Percentiles rank a stretch among this genome's conserved stretches.
These are phyloP conservation scores for Cyberlindnera xishuangbannaensis DNA, from an alignment of 805 yeast species.

Conservation along the genomic window DNA sequence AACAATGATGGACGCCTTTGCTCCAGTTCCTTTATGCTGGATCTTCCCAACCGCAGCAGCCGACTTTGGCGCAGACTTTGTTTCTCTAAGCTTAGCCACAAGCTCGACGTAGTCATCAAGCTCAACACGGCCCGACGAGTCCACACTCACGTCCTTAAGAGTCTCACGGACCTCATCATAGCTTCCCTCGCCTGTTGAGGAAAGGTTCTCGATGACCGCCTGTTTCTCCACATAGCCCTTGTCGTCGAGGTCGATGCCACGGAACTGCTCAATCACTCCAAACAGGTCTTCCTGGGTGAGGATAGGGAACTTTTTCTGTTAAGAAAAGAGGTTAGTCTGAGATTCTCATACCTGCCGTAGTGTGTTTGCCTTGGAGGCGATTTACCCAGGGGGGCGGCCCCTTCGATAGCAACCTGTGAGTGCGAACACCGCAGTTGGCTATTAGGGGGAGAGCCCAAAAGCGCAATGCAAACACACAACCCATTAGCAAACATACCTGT, in stretches of 20 bases:
- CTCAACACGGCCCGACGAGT: constrained; percentile 96
- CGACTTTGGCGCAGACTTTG: constrained; percentile 29
- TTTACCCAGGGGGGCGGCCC: too few relatives aligned
- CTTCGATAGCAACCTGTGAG: too few relatives aligned
- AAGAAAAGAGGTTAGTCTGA: constrained; percentile 9
- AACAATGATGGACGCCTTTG: constrained; percentile 72
- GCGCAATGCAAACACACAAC: too few relatives aligned
- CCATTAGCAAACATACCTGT: constrained; percentile 46
- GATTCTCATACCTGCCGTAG: too few relatives aligned
- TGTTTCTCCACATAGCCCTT: constrained; percentile 93
- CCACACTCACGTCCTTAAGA: constrained; percentile 83
- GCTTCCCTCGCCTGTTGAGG: constrained; percentile 70
- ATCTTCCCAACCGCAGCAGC: constrained; percentile 29
- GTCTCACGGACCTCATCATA: constrained; percentile 95
- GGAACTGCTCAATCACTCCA: constrained; percentile 77
- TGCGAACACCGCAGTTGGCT: too few relatives aligned
- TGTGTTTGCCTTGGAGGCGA: too few relatives aligned
- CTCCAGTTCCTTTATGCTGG: constrained; percentile 47
- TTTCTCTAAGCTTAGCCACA: constrained; percentile 70
- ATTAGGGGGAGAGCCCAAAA: too few relatives aligned
- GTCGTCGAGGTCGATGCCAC: constrained; percentile 82
- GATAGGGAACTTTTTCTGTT: constrained; percentile 74
- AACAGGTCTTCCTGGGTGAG: constrained; percentile 85
- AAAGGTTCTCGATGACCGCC: constrained; percentile 77
- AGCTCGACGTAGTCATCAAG: constrained; percentile 89